Evolutionary conservation across 768 basidiomycete species (phyloP), one percentile per base, ranked within the genome.

Genomic region (Suillus placidus): DNA sequence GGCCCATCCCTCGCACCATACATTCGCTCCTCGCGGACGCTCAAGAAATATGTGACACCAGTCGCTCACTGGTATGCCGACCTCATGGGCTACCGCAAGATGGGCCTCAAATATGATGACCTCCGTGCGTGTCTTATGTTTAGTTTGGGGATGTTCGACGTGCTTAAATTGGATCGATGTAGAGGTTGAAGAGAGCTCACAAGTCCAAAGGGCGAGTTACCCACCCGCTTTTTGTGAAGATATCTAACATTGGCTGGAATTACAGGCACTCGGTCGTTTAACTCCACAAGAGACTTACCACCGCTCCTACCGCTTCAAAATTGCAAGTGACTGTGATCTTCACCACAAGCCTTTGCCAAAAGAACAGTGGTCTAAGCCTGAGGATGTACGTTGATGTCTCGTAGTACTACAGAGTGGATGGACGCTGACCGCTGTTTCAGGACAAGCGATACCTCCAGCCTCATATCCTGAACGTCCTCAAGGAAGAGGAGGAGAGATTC

Each of bases 101-200:
- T 93, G 73, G 97, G 97, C 70, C 87, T 98, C 80, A 88, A 85
- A 74, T 96, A 97, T 77, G 97, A 99, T 77, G 97, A 99, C 84
- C 87, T 99, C 73, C 82, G 93, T 95, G 71, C 78, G 93, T 86
- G 62, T 68, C 61, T 70, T 64, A 64, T 57, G 62, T 64, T 47
- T 13, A 62, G 20, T 62, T 56, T n/a, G 61, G 34, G 35, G 37
- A 26, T 45, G 47, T 12, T 38, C 47, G 45, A 37, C 32, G 3
- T n/a, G 47, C 37, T 57, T 23, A 58, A 56, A 20, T 35, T 49
- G 12, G 13, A 56, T 43, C 32, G 32, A 34, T 54, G 64, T 69
- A 88, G 91, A 97, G 68, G 80, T 90, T 62, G 93, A 94, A 76
- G 95, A 96, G 78, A 84, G 86, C 66, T 80, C 82, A 12, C 83